Base-by-base conservation (phyloP, 805 yeast genomes). In the Metschnikowia baotianmanensis region DNA sequence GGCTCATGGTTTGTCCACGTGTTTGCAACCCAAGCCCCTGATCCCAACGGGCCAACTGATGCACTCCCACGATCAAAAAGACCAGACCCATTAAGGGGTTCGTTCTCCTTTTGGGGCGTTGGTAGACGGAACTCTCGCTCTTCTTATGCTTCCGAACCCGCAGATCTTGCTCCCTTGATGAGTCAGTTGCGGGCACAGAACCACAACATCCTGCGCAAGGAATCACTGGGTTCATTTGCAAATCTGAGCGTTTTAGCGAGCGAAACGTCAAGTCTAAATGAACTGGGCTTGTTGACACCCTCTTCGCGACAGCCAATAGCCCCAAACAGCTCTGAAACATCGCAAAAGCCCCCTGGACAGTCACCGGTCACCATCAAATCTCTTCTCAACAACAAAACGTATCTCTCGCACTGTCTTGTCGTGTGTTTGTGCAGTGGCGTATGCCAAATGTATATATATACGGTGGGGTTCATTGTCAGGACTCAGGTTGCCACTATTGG, bases 381-480 rank as follows among this genome's bases (percentile, higher is more conserved):
- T 5, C 44, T 40, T 18, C 38, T 65, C 3, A 39, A 51, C 10
- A 47, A 56, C 38, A 61, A 48, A 34, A 42, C 53, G 4, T 84
- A 80, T 43, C 46, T 80, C 15, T 61, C 72, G 7, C 82, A 78
- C 48, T 81, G 70, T 49, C 32, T 77, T 6, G 67, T 79, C n/a
- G 64, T 82, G 18, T 77, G 85, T 0, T 58, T 76, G 5, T 61
- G 77, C 31, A 76, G 82, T 54, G 82, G 86, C 1, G 66, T 80
- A 31, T 86, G 89, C 3, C 90, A 83, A 56, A 75, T 78, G 59
- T 85, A 83, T 55, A 83, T 85, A 20, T 85, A 72, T 53, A 74
- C 85, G 2, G 81, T 85, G 25, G 95, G 95, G 0, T 84, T 80
- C 52, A 71, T 85, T n/a, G 84, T 82, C 8, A 57, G 62, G 3